phyloP scores from a whole-genome alignment of 768 basidiomycete genomes.

The Multifurca ochricompacta region DNA sequence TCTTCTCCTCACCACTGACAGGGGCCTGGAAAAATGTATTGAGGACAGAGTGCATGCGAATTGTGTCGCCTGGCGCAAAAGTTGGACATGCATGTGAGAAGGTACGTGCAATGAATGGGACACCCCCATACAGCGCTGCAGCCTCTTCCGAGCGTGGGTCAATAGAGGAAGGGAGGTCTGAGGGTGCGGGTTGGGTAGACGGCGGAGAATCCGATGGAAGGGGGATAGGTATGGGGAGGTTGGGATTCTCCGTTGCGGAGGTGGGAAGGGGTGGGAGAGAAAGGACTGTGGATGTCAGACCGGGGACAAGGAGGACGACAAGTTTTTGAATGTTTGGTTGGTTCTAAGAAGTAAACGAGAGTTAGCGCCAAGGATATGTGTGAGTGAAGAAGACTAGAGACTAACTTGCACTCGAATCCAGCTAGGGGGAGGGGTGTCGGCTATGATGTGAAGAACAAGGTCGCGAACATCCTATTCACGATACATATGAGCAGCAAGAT shows the following conservation, averaged over 20 bases:
- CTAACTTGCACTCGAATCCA: conserved; percentile 83
- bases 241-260: conserved; percentile 50
- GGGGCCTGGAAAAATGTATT: conserved; percentile 78
- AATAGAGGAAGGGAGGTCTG: conserved; percentile 20
- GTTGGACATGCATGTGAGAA: conserved; percentile 95
- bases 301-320: conserved; percentile 78
- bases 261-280: conserved; percentile 65
- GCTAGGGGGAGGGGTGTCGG: conserved; percentile 74
- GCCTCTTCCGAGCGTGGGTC: conserved; percentile 19
- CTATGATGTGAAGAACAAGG: conserved; percentile 70
- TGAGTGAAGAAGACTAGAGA: background rate
- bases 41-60: conserved; percentile 78
- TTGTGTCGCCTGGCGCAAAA: conserved; percentile 82
- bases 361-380: background rate
- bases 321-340: conserved; percentile 65
- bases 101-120: conserved; percentile 64
- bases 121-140: conserved; percentile 24
- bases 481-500: background rate
- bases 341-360: conserved; percentile 55
- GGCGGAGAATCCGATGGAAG: conserved; percentile 32
- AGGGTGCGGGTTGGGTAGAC: background rate
- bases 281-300: conserved; percentile 68
- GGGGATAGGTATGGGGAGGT: conserved; percentile 43
- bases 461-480: conserved; percentile 74
- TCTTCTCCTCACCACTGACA: conserved; percentile 73